Evolutionary conservation across 768 basidiomycete genomes (phyloP).

Genomic region (Russula dissimulans): DNA sequence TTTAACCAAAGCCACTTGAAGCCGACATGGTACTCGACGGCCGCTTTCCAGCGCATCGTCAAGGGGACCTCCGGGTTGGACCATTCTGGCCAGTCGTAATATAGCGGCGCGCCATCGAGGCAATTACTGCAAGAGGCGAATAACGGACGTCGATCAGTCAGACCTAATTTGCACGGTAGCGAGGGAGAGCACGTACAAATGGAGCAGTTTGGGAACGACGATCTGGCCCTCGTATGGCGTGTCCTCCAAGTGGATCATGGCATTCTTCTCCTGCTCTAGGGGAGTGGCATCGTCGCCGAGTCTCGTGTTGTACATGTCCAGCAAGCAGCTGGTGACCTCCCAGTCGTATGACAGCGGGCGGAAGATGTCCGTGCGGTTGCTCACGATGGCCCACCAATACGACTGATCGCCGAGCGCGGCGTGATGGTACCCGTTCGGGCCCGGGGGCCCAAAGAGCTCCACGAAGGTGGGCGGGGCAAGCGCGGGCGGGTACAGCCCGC

Average conservation of each 20-base stretch:
- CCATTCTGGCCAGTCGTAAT: slow-evolving; percentile 41
- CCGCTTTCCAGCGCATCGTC: slow-evolving; percentile 35
- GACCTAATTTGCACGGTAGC: no score
- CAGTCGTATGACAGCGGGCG: slow-evolving; percentile 38
- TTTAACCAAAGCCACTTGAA: slow-evolving; percentile 47
- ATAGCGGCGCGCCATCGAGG: slow-evolving; percentile 33
- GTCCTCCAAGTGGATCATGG: slow-evolving; percentile 28
- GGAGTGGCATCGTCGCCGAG: slow-evolving; percentile 34
- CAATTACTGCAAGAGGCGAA: slow-evolving; percentile 29
- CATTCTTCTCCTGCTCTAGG: slow-evolving; percentile 29
- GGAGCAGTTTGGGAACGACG: slow-evolving; percentile 39
- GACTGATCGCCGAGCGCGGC: slow-evolving; percentile 45
- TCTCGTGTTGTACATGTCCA: slow-evolving; percentile 37
- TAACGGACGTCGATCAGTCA: slow-evolving; percentile 12
- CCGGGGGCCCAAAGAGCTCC: slow-evolving; percentile 36
- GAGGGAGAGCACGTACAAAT: slow-evolving; percentile 33
- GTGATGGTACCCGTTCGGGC: slow-evolving; percentile 31
- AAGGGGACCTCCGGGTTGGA: slow-evolving; percentile 33
- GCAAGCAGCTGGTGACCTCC: slow-evolving; percentile 41
- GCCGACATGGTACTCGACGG: slow-evolving; percentile 37
- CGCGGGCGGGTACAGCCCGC: slow-evolving; percentile 24
- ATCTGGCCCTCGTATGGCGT: slow-evolving; percentile 37
- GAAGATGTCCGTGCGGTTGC: slow-evolving; percentile 33
- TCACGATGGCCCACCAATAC: slow-evolving; percentile 48
- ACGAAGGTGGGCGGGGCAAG: slow-evolving; percentile 36